Conservation (phyloP, 2,329 filamentous ascomycete species). For the Diplocarpon mali region DNA sequence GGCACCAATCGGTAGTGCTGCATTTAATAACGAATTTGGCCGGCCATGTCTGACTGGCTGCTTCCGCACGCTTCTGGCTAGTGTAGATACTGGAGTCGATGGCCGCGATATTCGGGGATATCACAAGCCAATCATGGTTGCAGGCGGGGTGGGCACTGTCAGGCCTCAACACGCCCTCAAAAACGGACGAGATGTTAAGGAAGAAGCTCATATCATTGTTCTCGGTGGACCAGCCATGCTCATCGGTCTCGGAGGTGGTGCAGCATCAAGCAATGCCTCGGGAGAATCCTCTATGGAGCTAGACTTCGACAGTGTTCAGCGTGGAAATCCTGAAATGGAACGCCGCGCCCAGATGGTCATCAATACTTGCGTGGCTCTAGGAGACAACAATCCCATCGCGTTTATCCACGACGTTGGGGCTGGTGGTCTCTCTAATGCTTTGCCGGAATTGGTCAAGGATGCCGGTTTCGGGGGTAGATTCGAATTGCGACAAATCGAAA, state of each 20-base stretch:
- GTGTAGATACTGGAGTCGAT: conserved; percentile 47
- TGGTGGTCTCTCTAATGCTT: conserved; percentile 70
- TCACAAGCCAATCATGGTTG: conserved; percentile 98
- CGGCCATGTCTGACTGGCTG: conserved; percentile 79
- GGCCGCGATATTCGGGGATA: conserved; percentile 70
- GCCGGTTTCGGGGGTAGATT: conserved; percentile 85
- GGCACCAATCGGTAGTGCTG: conserved; percentile 85
- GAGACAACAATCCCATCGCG: conserved; percentile 76
- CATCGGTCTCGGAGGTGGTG: conserved; percentile 90
- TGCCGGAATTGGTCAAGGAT: conserved; percentile 86
- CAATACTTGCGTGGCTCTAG: conserved; percentile 80
- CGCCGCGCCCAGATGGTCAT: conserved; percentile 96
- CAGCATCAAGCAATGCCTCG: conserved; percentile 82
- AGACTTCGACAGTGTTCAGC: conserved; percentile 93
- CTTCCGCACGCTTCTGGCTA: conserved; percentile 78
- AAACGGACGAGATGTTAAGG: conserved; percentile 62
- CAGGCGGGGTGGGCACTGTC: conserved; percentile 87
- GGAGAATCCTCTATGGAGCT: conserved; percentile 83
- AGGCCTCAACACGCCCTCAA: conserved; percentile 86
- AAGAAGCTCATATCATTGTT: conserved; percentile 85
- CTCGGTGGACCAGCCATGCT: conserved; percentile 95
- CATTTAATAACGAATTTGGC: conserved; percentile 97
- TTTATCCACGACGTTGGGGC: conserved; percentile 98
- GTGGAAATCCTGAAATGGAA: conserved; percentile 95
- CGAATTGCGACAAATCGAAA: conserved; percentile 89